A percentile compares a stretch with the other conserved stretches of the same genome.
phyloP scores from a whole-genome alignment of 805 yeast species.

The Spathaspora hagerdaliae region DNA sequence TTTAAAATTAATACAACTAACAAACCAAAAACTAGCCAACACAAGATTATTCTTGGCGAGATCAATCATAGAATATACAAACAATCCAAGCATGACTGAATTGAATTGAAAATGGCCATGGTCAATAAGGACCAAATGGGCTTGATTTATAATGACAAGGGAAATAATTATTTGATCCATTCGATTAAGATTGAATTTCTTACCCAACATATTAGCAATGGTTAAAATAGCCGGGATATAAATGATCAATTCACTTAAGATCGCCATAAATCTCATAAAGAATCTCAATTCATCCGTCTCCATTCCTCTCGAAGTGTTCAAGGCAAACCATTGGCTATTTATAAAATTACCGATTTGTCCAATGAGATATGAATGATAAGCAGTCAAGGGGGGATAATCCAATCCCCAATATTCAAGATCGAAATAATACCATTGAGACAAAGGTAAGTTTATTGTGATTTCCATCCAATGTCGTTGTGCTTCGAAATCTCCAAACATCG shows the following conservation, averaged over 20 bases:
- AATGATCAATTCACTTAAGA: conserved; percentile 67
- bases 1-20: conserved; percentile 75
- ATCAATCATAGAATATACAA: conserved; percentile 63
- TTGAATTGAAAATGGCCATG: conserved; percentile 98
- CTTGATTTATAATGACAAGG: conserved; percentile 79
- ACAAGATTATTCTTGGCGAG: conserved; percentile 60
- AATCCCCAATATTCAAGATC: conserved; percentile 94
- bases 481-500: conserved; percentile 93
- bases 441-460: conserved; percentile 71
- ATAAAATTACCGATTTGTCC: conserved; percentile 70
- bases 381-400: conserved; percentile 96
- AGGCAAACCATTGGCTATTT: conserved; percentile 70
- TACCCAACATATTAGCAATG: conserved; percentile 69
- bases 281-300: conserved; percentile 68
- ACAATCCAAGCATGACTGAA: conserved; percentile 87
- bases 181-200: conserved; percentile 49
- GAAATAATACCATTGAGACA: conserved; percentile 80
- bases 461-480: conserved; percentile 99
- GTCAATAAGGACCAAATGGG: conserved; percentile 78
- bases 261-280: conserved; percentile 78
- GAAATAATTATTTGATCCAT: conserved; percentile 75
- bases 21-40: conserved; percentile 73
- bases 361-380: conserved; percentile 79
- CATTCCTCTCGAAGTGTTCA: conserved; percentile 69
- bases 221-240: conserved; percentile 79